Conservation (phyloP, 2,329 filamentous ascomycete genomes). For the Penicillium sp. region DNA sequence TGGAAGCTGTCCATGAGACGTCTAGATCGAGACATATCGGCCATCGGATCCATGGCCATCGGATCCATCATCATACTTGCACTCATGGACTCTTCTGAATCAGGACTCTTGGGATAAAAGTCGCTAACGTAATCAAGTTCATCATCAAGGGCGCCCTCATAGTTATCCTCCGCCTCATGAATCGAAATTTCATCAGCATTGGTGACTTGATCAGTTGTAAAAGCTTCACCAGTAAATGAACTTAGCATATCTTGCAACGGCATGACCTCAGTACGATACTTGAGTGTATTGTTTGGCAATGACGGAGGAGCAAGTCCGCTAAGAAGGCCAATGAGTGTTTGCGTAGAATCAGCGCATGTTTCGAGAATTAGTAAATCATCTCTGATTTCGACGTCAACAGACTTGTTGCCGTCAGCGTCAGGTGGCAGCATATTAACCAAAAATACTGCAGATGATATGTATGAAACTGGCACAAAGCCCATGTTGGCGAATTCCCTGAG, state of each 20-base stretch:
- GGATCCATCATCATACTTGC: constrained; percentile 40
- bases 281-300: constrained; percentile 74
- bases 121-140: constrained; percentile 53
- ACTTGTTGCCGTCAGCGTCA: constrained; percentile 57
- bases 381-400: constrained; percentile 73
- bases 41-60: constrained; percentile 38
- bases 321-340: constrained; percentile 77
- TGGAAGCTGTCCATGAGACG: constrained; percentile 49
- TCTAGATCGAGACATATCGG: constrained; percentile 34
- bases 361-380: constrained; percentile 88
- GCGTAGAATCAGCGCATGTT: constrained; percentile 93
- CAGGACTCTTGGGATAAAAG: constrained; percentile 47
- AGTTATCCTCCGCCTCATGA: constrained; percentile 40
- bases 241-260: constrained; percentile 84
- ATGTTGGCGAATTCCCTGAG: constrained; percentile 51
- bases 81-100: constrained; percentile 39
- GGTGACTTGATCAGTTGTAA: constrained; percentile 43
- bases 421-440: constrained; percentile 58
- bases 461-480: constrained; percentile 83
- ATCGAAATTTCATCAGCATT: constrained; percentile 35
- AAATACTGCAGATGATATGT: constrained; percentile 75
- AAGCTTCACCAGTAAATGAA: constrained; percentile 84
- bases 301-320: constrained; percentile 79
- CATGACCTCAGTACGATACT: constrained; percentile 82
- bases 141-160: constrained; percentile 36